Evolutionary conservation across 2,329 filamentous ascomycete species (phyloP).

Genomic region (Penicillium sp.): DNA sequence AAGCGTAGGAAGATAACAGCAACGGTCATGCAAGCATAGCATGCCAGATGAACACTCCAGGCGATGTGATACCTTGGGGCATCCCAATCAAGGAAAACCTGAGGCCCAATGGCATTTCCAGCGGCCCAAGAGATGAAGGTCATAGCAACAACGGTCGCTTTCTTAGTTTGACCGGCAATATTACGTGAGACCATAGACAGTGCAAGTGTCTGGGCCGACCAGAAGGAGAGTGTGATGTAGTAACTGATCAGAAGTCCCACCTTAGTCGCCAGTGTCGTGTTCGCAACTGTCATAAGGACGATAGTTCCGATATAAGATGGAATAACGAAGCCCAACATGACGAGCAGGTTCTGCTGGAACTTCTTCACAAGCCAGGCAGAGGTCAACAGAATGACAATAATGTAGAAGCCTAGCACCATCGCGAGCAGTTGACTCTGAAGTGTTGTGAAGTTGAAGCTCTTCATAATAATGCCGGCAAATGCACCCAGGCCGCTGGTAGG

Average conservation of each 20-base stretch:
- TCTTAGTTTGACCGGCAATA: slow-evolving; percentile 75
- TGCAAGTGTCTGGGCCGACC: slow-evolving; percentile 70
- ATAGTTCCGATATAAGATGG: slow-evolving; percentile 51
- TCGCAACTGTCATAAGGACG: slow-evolving; percentile 70
- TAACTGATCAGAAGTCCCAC: slow-evolving; percentile 73
- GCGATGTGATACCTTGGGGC: slow-evolving; percentile 70
- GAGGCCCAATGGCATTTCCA: slow-evolving; percentile 70
- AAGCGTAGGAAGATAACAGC: slow-evolving; percentile 63
- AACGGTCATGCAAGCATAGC: slow-evolving; percentile 65
- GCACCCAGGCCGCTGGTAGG: slow-evolving; percentile 74
- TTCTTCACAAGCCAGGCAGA: slow-evolving; percentile 72
- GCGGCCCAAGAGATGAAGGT: slow-evolving; percentile 73
- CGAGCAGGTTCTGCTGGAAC: slow-evolving; percentile 68
- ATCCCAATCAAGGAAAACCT: slow-evolving; percentile 66
- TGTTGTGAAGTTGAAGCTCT: slow-evolving; percentile 66
- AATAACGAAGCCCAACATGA: slow-evolving; percentile 69
- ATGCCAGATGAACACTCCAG: slow-evolving; percentile 70
- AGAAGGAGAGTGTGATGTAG: slow-evolving; percentile 78
- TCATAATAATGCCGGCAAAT: slow-evolving; percentile 76
- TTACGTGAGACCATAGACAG: slow-evolving; percentile 72
- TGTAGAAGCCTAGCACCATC: slow-evolving; percentile 74
- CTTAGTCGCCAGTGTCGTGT: slow-evolving; percentile 61
- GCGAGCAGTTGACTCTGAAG: slow-evolving; percentile 73
- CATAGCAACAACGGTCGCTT: slow-evolving; percentile 67
- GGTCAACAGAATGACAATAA: slow-evolving; percentile 69